Evolutionary conservation across 2,329 filamentous ascomycete genomes (phyloP).

Genomic region (Colletotrichum musae): DNA sequence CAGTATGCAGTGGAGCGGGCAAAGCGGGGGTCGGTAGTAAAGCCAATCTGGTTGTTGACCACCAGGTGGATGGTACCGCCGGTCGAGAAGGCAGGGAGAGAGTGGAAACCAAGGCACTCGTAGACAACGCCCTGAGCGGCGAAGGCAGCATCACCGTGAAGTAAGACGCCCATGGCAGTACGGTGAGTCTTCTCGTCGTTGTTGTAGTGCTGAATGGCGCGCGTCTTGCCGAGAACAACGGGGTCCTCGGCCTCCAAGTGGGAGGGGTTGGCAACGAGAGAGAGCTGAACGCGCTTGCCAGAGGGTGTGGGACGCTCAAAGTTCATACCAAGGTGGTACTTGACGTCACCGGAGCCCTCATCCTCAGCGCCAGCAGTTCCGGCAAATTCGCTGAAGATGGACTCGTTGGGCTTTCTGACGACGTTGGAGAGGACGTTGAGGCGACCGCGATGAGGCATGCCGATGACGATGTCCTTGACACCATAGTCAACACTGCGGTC

Average conservation of each 20-base stretch:
- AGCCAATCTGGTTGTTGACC: slow-evolving; percentile 99
- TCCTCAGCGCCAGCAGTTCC: slow-evolving; percentile 90
- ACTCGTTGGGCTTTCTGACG: slow-evolving; percentile 98
- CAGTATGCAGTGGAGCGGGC: slow-evolving; percentile 98
- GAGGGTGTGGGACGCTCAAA: slow-evolving; percentile 98
- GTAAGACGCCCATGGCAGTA: slow-evolving; percentile 93
- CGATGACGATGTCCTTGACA: slow-evolving; percentile 99
- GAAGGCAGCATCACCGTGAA: slow-evolving; percentile 98
- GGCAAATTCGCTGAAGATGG: slow-evolving; percentile 98
- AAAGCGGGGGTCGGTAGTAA: slow-evolving; percentile 98
- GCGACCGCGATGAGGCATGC: slow-evolving; percentile 99
- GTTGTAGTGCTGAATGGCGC: slow-evolving; percentile 99
- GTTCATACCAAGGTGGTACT: slow-evolving; percentile 99
- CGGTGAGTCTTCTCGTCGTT: slow-evolving; percentile 91
- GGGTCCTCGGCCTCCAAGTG: slow-evolving; percentile 99
- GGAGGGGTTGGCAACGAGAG: slow-evolving; percentile 97
- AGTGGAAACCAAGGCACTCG: slow-evolving; percentile 98
- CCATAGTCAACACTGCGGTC: slow-evolving; percentile 98
- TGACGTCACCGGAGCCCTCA: slow-evolving; percentile 98
- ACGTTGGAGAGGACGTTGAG: slow-evolving; percentile 98
- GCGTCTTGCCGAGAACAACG: slow-evolving; percentile 96
- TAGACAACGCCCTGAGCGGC: slow-evolving; percentile 98
- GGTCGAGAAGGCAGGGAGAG: slow-evolving; percentile 94
- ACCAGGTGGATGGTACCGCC: slow-evolving; percentile 97
- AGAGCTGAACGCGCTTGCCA: slow-evolving; percentile 99